Conservation (phyloP, 805 yeast species). For the Lipomyces yamanashiensis region DNA sequence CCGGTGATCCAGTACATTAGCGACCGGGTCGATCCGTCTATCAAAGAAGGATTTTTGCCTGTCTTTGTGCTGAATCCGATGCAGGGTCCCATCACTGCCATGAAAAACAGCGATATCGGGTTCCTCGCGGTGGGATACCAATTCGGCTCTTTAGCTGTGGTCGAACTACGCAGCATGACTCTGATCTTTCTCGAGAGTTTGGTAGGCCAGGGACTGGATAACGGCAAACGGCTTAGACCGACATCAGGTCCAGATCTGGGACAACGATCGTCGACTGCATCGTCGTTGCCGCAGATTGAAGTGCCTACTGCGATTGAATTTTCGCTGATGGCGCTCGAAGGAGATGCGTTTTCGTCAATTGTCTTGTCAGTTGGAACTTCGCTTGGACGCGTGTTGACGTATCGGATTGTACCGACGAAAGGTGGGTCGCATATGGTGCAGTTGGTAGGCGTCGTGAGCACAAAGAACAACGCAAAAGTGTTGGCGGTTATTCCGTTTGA, state of each 20-base stretch:
- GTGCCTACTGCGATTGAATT: slow-evolving; percentile 68
- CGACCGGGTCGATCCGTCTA: slow-evolving; percentile 19
- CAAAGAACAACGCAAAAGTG: slow-evolving; percentile 55
- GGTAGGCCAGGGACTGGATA: slow-evolving; percentile 14
- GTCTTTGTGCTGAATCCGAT: slow-evolving; percentile 51
- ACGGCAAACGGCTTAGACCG: slow-evolving; percentile 1
- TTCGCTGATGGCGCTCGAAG: slow-evolving; percentile 68
- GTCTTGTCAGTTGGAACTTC: slow-evolving; percentile 76
- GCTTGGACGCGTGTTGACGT: slow-evolving; percentile 69
- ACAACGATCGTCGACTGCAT: background rate
- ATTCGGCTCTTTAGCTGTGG: slow-evolving; percentile 71
- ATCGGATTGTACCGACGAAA: slow-evolving; percentile 60
- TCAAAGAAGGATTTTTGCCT: slow-evolving; percentile 65
- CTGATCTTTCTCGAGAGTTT: slow-evolving; percentile 47
- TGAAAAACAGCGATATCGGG: slow-evolving; percentile 75
- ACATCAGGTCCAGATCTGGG: background rate
- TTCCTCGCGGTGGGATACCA: slow-evolving; percentile 81
- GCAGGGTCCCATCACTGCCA: slow-evolving; percentile 59
- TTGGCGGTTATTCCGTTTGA: slow-evolving; percentile 62
- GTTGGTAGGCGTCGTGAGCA: slow-evolving; percentile 53
- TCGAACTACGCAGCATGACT: slow-evolving; percentile 69
- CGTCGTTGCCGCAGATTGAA: slow-evolving; percentile 19
- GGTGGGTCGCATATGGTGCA: slow-evolving; percentile 65
- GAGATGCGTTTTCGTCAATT: slow-evolving; percentile 73
- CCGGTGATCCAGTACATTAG: slow-evolving; percentile 22